A percentile compares a stretch with the other conserved stretches of the same genome.
phyloP scores from a whole-genome alignment of 2,329 filamentous ascomycete species.

The Dothideomycetidae sp. region DNA sequence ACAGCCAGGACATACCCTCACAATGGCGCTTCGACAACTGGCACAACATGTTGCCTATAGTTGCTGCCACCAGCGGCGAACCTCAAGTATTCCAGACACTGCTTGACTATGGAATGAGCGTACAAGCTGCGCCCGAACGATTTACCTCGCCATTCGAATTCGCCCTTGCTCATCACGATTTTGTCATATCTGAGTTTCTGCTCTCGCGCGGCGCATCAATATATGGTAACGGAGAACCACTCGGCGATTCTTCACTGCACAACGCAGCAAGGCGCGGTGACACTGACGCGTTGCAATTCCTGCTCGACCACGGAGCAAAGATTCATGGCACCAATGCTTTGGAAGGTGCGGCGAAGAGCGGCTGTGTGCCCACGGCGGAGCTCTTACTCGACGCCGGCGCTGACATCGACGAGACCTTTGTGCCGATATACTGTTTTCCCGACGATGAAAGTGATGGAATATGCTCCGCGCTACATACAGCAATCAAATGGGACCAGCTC shows the following conservation, averaged over 20 bases:
- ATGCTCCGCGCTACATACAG: neutral
- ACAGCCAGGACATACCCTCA: neutral
- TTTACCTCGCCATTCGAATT: neutral
- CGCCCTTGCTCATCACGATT: neutral
- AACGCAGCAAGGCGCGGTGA: neutral
- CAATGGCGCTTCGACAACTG: neutral
- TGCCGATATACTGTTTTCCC: neutral
- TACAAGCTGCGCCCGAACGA: neutral
- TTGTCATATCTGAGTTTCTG: neutral
- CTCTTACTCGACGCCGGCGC: neutral
- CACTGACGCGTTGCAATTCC: neutral
- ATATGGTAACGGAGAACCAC: neutral
- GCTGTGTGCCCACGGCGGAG: neutral
- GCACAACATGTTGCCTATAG: neutral
- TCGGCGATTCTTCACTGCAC: neutral
- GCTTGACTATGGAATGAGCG: neutral
- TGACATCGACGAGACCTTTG: neutral
- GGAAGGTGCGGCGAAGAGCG: neutral
- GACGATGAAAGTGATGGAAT: neutral
- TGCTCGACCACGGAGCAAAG: neutral
- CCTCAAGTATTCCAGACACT: neutral
- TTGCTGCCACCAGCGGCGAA: neutral
- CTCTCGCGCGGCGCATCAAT: neutral
- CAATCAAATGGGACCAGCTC: neutral
- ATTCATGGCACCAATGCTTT: neutral